A percentile compares a stretch with the other conserved stretches of the same genome.
Evolutionary conservation across 768 basidiomycete species (phyloP).

Genomic region (Paxillus involutus): DNA sequence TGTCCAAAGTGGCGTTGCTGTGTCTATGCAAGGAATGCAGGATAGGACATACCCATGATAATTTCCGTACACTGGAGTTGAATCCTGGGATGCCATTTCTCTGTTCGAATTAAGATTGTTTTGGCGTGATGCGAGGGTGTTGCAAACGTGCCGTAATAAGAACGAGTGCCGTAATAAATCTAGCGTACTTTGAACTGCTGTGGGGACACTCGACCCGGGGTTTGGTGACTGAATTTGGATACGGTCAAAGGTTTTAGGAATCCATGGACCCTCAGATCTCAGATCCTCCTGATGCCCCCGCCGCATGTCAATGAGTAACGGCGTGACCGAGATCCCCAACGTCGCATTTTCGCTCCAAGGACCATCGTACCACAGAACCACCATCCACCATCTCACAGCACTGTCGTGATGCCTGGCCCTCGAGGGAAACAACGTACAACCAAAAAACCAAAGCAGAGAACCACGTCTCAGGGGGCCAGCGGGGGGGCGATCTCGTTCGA

Average conservation of each 20-base stretch:
- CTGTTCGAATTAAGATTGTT: too few relatives aligned
- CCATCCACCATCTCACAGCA: background rate
- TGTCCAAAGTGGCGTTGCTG: conserved; percentile 20
- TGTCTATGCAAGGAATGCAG: background rate
- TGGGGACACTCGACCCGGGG: too few relatives aligned
- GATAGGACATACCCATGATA: conserved; percentile 58
- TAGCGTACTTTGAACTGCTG: too few relatives aligned
- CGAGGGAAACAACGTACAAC: conserved; percentile 18
- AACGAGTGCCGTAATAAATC: too few relatives aligned
- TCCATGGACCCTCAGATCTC: too few relatives aligned
- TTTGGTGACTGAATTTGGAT: too few relatives aligned
- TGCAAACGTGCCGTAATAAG: background rate
- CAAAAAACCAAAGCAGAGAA: conserved; percentile 20
- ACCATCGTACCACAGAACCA: background rate
- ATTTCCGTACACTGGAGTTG: conserved; percentile 61
- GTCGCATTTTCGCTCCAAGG: background rate
- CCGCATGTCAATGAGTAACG: too few relatives aligned
- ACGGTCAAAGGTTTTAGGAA: too few relatives aligned
- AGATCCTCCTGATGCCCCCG: too few relatives aligned
- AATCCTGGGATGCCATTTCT: too few relatives aligned
- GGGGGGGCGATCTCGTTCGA: background rate
- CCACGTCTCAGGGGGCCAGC: background rate
- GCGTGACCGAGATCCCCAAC: too few relatives aligned
- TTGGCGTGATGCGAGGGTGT: too few relatives aligned
- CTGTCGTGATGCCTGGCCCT: conserved; percentile 25